Percentiles rank a stretch among this genome's conserved stretches.
Conservation (phyloP, 1,139 yeast genomes). For the Magnusiomyces tetraspermus region DNA sequence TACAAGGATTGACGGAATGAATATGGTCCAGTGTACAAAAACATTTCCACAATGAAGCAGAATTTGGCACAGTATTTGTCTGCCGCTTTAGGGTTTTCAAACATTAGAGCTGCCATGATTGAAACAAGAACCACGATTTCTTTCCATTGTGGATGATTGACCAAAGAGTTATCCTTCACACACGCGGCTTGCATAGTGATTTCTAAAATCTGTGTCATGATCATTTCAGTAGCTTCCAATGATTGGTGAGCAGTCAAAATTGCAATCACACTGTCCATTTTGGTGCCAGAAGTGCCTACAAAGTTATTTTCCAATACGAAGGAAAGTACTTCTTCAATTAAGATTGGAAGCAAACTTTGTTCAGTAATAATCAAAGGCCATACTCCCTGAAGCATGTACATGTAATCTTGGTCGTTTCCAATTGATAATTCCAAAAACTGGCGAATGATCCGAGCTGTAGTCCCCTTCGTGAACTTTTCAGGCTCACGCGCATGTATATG, state of each 20-base stretch:
- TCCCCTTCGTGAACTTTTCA: constrained; percentile 38
- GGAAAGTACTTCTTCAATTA: constrained; percentile 10
- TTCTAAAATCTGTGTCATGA: constrained; percentile 44
- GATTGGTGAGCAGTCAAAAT: constrained; percentile 60
- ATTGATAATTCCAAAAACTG: constrained; percentile 53
- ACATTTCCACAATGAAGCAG: constrained; percentile 56
- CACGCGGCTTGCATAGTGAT: constrained; percentile 42
- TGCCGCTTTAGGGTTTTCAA: constrained; percentile 59
- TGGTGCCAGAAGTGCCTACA: constrained; percentile 2
- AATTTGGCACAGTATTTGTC: constrained; percentile 66
- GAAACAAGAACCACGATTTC: constrained; percentile 64
- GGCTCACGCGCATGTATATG: constrained; percentile 40
- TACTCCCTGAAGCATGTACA: constrained; percentile 48
- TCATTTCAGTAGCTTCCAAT: constrained; percentile 59
- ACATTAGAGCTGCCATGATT: constrained; percentile 57
- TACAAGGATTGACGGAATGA: constrained; percentile 61
- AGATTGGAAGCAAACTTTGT: constrained; percentile 6
- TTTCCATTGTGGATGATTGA: constrained; percentile 57
- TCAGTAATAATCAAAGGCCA: constrained; percentile 44
- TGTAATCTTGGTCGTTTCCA: constrained; percentile 34
- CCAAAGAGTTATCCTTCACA: constrained; percentile 32
- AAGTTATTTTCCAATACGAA: constrained; percentile 8
- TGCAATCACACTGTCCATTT: constrained; percentile 35
- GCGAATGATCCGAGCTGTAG: constrained; percentile 53
- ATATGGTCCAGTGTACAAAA: constrained; percentile 64